phyloP scores from a whole-genome alignment of 2,329 filamentous ascomycete species.

The Juglanconis oblonga region DNA sequence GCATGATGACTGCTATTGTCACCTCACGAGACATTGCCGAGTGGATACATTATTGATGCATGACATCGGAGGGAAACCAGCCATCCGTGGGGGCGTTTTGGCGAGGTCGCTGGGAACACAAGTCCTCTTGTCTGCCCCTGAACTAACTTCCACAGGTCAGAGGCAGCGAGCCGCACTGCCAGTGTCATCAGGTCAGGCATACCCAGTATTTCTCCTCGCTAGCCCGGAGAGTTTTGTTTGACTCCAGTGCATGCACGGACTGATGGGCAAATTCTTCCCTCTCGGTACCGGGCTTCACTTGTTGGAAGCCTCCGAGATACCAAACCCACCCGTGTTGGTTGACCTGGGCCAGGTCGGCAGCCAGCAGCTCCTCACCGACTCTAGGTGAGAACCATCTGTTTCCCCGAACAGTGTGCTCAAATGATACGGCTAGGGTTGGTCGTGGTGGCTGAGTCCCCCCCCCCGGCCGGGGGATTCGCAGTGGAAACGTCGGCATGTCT shows the following conservation, averaged over 20 bases:
- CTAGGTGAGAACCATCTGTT: neutral
- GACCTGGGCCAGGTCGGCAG: neutral
- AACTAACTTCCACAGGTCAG: neutral
- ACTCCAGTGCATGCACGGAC: slow-evolving; percentile 1
- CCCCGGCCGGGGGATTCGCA: neutral
- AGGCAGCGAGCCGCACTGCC: neutral
- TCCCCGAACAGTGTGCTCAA: neutral
- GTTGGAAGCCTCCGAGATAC: no score
- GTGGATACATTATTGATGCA: neutral
- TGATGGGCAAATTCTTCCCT: neutral
- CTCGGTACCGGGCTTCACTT: neutral
- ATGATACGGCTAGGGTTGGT: neutral
- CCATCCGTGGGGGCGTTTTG: neutral
- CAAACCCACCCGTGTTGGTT: neutral
- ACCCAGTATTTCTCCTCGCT: neutral
- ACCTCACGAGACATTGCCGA: neutral
- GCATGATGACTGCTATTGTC: neutral
- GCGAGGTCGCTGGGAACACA: neutral
- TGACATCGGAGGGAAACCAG: neutral
- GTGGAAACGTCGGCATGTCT: slow-evolving; percentile 6
- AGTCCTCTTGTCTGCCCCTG: neutral
- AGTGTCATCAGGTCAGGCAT: neutral
- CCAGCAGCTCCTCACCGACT: neutral
- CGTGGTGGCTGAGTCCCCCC: neutral
- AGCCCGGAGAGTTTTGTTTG: slow-evolving; percentile 9